Conservation (phyloP, 495 filamentous ascomycete genomes). For the Neurospora pannonica region DNA sequence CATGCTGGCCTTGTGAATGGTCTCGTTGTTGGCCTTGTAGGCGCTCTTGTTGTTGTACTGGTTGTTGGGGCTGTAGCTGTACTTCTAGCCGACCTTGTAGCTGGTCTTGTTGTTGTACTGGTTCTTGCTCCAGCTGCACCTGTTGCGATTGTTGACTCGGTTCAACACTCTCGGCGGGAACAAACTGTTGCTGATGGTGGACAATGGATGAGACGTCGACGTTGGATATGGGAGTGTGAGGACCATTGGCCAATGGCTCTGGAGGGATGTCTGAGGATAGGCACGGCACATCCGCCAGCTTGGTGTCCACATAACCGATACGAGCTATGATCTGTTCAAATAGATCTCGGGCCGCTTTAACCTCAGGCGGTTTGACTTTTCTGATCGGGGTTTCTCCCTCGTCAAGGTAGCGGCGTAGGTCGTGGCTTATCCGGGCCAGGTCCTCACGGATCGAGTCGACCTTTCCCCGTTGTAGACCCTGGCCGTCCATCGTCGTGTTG, state of each 20-base stretch:
- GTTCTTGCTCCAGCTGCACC: not conserved
- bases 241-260: not conserved
- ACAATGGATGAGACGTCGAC: not conserved
- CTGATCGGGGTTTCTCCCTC: constrained; percentile 8
- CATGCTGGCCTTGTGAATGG: not conserved
- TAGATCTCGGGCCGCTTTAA: constrained; percentile 17
- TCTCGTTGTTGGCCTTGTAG: not conserved
- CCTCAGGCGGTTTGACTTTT: constrained; percentile 19
- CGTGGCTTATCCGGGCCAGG: constrained; percentile 14
- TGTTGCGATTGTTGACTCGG: not conserved
- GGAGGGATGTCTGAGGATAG: constrained; percentile 6
- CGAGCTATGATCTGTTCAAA: constrained; percentile 14
- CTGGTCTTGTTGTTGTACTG: not conserved
- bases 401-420: constrained; percentile 16
- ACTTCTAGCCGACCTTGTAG: not conserved
- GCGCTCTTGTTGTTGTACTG: not conserved
- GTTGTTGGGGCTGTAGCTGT: not conserved
- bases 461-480: constrained; percentile 6
- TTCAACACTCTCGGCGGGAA: not conserved
- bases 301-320: constrained; percentile 13
- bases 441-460: constrained; percentile 18
- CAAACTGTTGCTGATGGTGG: not conserved
- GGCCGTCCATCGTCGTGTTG: constrained; percentile 19
- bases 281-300: constrained; percentile 2
- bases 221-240: constrained; percentile 15